A percentile compares a stretch with the other conserved stretches of the same genome.
phyloP scores from a whole-genome alignment of 805 yeast species.

The Brettanomyces nanus region DNA sequence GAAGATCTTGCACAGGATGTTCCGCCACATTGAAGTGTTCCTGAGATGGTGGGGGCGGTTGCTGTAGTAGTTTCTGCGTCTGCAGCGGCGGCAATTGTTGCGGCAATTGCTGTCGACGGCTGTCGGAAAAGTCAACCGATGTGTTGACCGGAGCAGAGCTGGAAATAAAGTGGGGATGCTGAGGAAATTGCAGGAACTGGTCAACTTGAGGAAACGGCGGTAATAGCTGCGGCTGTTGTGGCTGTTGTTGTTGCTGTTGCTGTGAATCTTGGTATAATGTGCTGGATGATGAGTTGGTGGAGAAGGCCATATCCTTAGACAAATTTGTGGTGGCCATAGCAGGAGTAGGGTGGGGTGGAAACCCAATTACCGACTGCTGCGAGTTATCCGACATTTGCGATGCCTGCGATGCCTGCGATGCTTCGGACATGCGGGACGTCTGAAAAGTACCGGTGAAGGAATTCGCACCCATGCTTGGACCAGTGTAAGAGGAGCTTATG shows the following conservation, averaged over 20 bases:
- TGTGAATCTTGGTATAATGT: slow-evolving; percentile 26
- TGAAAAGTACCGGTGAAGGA: neutral
- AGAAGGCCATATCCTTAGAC: slow-evolving; percentile 39
- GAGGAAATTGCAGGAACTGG: slow-evolving; percentile 12
- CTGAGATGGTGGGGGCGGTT: slow-evolving; percentile 5
- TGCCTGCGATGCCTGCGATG: slow-evolving; percentile 3
- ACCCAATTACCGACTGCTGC: slow-evolving; percentile 26
- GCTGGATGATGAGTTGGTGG: slow-evolving; percentile 26
- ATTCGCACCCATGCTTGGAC: too few relatives aligned
- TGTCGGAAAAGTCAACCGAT: slow-evolving; percentile 5
- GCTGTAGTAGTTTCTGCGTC: slow-evolving; percentile 2
- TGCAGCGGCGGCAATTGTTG: slow-evolving; percentile 2
- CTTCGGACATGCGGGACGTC: slow-evolving; percentile 1
- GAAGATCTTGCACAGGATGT: slow-evolving; percentile 71
- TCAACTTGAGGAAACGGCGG: slow-evolving; percentile 2
- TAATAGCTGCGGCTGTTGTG: slow-evolving; percentile 8
- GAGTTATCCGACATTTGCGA: too few relatives aligned
- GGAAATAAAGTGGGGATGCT: slow-evolving; percentile 10
- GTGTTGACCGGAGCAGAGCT: slow-evolving; percentile 13
- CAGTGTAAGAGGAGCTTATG: slow-evolving; percentile 30
- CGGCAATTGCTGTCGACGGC: slow-evolving; percentile 1
- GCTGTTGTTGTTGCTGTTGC: slow-evolving; percentile 3
- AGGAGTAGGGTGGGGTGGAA: slow-evolving; percentile 32
- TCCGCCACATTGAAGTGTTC: slow-evolving; percentile 71
- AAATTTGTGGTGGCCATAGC: slow-evolving; percentile 50